Conservation (phyloP, 768 basidiomycete genomes). For the Hygrocybe punicea region DNA sequence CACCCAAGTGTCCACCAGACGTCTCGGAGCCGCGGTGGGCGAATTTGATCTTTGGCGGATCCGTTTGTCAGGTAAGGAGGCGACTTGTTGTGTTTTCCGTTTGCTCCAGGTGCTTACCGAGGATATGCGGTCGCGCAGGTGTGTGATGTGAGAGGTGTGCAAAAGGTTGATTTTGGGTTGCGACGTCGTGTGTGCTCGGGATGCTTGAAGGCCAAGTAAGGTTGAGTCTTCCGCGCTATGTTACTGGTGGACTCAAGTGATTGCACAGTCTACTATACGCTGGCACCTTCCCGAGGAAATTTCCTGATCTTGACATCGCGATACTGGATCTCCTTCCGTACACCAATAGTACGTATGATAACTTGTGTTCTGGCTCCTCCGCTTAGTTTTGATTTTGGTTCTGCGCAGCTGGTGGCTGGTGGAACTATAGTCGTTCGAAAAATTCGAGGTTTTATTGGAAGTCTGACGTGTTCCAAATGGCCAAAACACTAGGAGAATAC, state of each 20-base stretch:
- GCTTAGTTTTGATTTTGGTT: not conserved
- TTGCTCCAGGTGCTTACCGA: not conserved
- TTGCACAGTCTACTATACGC: constrained; percentile 26
- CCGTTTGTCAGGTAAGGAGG: constrained; percentile 16
- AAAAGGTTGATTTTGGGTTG: constrained; percentile 16
- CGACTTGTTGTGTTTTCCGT: no score
- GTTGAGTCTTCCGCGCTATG: not conserved
- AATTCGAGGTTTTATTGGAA: constrained; percentile 35
- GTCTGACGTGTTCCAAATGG: constrained; percentile 27
- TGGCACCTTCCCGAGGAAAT: constrained; percentile 23
- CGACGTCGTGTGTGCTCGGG: constrained; percentile 13
- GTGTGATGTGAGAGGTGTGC: constrained; percentile 14
- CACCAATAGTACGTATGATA: constrained; percentile 27
- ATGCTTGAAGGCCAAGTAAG: constrained; percentile 19
- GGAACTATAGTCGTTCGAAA: constrained; percentile 25
- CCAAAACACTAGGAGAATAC: constrained; percentile 10
- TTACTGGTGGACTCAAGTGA: no score
- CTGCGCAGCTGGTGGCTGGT: constrained; percentile 26
- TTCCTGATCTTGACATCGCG: constrained; percentile 24
- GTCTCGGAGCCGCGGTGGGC: constrained; percentile 28
- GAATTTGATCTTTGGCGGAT: constrained; percentile 22
- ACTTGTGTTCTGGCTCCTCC: not conserved
- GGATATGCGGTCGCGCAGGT: not conserved
- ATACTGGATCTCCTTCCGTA: constrained; percentile 30
- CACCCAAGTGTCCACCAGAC: constrained; percentile 22